phyloP scores from a whole-genome alignment of 2,329 filamentous ascomycete genomes.

The Magnaporthales sp. region DNA sequence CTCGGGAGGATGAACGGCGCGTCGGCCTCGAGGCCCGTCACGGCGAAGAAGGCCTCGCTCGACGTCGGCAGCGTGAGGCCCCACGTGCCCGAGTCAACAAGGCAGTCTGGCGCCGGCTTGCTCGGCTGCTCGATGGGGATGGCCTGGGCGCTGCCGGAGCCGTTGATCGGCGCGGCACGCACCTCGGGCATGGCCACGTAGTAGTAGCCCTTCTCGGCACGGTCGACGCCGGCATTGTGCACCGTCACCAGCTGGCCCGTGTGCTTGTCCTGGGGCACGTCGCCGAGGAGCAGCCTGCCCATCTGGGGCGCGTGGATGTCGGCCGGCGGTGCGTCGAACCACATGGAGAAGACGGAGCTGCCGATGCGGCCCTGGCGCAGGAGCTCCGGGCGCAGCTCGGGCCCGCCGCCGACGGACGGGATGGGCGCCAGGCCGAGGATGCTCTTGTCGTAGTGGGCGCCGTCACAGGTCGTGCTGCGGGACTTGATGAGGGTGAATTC shows the following conservation, averaged over 20 bases:
- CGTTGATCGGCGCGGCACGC: not conserved
- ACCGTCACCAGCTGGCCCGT: constrained; percentile 21
- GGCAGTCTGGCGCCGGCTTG: not conserved
- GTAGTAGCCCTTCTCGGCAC: constrained; percentile 6
- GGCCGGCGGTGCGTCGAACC: constrained; percentile 21
- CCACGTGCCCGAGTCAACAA: not conserved
- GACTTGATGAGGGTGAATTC: constrained; percentile 13
- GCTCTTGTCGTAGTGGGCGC: constrained; percentile 16
- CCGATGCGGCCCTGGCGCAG: constrained; percentile 18
- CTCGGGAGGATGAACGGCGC: not conserved
- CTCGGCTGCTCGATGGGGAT: not conserved
- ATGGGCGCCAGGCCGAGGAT: constrained; percentile 21
- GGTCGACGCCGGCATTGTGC: constrained; percentile 15
- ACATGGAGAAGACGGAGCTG: constrained; percentile 21
- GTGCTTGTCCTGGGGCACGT: constrained; percentile 24
- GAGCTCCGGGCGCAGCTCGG: constrained; percentile 22
- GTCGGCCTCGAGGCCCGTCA: not conserved
- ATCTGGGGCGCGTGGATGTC: constrained; percentile 15
- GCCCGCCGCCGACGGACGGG: constrained; percentile 13
- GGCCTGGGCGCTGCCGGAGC: not conserved
- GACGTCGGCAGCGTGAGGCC: not conserved
- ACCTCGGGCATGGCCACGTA: not conserved
- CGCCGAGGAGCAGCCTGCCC: constrained; percentile 22
- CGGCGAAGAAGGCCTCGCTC: not conserved
- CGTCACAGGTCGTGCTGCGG: constrained; percentile 12